These are phyloP conservation scores for Fibroporia radiculosa DNA, from an alignment of 768 basidiomycete species.

Conservation along the genomic window DNA sequence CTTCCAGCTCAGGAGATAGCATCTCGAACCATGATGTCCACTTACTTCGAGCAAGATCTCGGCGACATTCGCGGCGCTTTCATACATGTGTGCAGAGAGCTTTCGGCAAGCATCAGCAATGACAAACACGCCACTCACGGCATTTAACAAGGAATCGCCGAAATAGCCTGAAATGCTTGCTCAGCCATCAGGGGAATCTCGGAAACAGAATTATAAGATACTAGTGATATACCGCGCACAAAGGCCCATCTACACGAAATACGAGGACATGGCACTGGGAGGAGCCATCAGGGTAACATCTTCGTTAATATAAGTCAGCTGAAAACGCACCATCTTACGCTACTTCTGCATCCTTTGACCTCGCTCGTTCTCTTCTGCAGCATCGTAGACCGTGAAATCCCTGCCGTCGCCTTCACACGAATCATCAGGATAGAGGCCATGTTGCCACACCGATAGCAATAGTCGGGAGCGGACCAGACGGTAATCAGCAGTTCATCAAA, in stretches of 20 bases:
- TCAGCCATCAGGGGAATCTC: no score
- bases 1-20: no score
- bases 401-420: conserved; percentile 54
- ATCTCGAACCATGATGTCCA: no score
- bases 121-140: no score
- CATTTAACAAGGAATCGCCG: no score
- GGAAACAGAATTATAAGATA: no score
- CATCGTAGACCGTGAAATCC: conserved; percentile 77
- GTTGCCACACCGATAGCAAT: conserved; percentile 83
- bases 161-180: no score
- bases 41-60: no score
- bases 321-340: conserved; percentile 65
- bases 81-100: no score
- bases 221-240: no score
- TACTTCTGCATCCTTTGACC: conserved; percentile 70
- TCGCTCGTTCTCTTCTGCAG: conserved; percentile 83
- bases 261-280: conserved; percentile 4
- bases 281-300: background rate
- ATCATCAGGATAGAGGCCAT: conserved; percentile 87
- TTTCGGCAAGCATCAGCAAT: no score
- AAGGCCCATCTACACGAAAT: background rate
- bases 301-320: background rate
- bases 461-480: conserved; percentile 90
- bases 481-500: conserved; percentile 89
- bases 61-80: no score